Base-by-base conservation (phyloP, 208 protist species). In the Giardia duodenalis region DNA sequence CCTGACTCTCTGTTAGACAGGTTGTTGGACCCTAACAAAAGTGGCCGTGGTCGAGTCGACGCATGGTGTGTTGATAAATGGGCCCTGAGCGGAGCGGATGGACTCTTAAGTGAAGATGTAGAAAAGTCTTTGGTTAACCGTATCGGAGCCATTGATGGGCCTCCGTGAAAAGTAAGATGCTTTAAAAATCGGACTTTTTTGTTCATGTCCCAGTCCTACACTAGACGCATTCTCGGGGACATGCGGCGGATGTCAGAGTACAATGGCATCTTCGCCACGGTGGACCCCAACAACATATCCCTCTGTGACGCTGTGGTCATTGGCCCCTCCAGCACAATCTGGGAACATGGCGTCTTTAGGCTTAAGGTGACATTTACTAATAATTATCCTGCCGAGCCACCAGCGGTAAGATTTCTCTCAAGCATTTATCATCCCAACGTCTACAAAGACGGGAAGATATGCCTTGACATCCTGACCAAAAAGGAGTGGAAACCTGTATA, bases 381-480 rank as follows among this genome's bases (percentile, higher is more conserved):
- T 3, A 44, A 92, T 3, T 94, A 94, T 93, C 93, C 93, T 0
- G 88, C 47, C 45, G 46, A 94, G 4, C 91, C 93, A 48, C 93
- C 93, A 76, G 30, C n/a, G 2, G 93, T 94, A 10, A 92, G 2
- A 43, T 94, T 94, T 92, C 19, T 89, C 0, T 67, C 93, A n/a
- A 1, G 0, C 1, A 67, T 94, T 0, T 94, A 76, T 93, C 93
- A 94, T 90, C 91, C 91, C 3, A 94, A 94, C 42, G 44, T 93
- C 10, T 88, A 93, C 86, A 48, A 19, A 19, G 67, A 88, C 89
- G 92, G 92, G n/a, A 45, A 3, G 43, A 93, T 93, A 47, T 93
- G 92, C 89, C 10, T 93, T 2, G 67, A 93, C 48, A 93, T 44
- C 43, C 43, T 92, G 42, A 92, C 4, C 3, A 44, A 30, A 87